Evolutionary conservation across 2,329 filamentous ascomycete genomes (phyloP).

Genomic region (Colletotrichum cordylinicola): DNA sequence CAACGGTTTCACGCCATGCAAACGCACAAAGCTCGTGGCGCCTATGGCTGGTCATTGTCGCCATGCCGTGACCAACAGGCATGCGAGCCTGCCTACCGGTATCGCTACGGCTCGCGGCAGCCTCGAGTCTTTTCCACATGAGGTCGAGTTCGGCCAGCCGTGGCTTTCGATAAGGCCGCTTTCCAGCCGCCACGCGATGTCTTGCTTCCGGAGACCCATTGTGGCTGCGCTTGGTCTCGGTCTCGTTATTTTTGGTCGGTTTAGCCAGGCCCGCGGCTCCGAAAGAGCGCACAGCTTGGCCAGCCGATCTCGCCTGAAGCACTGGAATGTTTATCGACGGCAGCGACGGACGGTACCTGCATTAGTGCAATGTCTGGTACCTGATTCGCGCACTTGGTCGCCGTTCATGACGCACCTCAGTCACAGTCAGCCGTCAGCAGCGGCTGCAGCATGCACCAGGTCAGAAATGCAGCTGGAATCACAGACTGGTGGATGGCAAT

Average conservation of each 20-base stretch:
- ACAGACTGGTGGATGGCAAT: not conserved
- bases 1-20: slow-evolving; percentile 5
- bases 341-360: slow-evolving; percentile 11
- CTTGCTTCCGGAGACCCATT: not conserved
- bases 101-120: not conserved
- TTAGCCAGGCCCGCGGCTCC: not conserved
- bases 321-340: not conserved
- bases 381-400: not conserved
- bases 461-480: not conserved
- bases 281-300: not conserved
- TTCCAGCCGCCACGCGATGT: not conserved
- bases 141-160: not conserved
- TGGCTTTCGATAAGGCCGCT: slow-evolving; percentile 5
- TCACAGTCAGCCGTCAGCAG: slow-evolving; percentile 12
- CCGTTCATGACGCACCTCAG: slow-evolving; percentile 3
- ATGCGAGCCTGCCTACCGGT: not conserved
- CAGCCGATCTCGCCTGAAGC: not conserved
- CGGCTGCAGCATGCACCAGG: not conserved
- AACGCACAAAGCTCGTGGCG: slow-evolving; percentile 8
- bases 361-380: slow-evolving; percentile 10
- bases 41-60: slow-evolving; percentile 6
- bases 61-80: not conserved
- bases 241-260: slow-evolving; percentile 10
- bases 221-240: not conserved
- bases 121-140: not conserved